Evolutionary conservation across 2,329 filamentous ascomycete genomes (phyloP), one percentile per base, ranked within the genome.

Genomic region (Rutstroemia sp.): DNA sequence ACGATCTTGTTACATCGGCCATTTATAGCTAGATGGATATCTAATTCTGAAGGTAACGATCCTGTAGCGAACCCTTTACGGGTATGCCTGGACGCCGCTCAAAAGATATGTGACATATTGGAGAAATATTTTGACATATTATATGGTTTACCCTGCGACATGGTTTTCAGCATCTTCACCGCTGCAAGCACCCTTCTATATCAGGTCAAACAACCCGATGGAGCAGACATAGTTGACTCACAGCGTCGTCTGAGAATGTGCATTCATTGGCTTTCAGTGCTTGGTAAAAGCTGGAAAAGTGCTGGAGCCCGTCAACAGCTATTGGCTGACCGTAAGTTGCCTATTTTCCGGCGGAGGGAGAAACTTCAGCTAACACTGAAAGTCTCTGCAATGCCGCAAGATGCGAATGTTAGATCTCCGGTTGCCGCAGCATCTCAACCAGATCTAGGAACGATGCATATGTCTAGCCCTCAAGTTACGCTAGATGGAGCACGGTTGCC

Each of bases 211-310:
- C 51, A 61, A 42, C 30, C 51, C 0, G 55, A 59, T 9, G 57
- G 48, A 5, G 54, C 54, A 16, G 58, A 53, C 6, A 49, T 51
- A 14, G 45, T 45, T 8, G 64, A 65, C 34, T 63, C 51, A 7
- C 56, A 57, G n/a, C 55, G 59, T 21, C 59, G 63, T 4, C 55
- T 68, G 17, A 62, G 62, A 34, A 58, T 66, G 5, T 68, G 67
- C 44, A 64, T 68, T 19, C 61, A 63, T 46, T 68, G 67, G 67
- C 61, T 68, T n/a, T 65, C 63, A 12, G 56, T 64, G 16, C 57
- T 68, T 9, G 65, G 64, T 2, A 67, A 61, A 48, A 65, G 60
- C 21, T 68, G 67, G 67, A 68, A 68, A 40, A 68, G 54, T 59
- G 67, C 66, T 42, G 65, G 65, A 36, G 61, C 62, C 30, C 60